Evolutionary conservation across 257 asterid genomes (phyloP).

Genomic region (Scutellaria minor): DNA sequence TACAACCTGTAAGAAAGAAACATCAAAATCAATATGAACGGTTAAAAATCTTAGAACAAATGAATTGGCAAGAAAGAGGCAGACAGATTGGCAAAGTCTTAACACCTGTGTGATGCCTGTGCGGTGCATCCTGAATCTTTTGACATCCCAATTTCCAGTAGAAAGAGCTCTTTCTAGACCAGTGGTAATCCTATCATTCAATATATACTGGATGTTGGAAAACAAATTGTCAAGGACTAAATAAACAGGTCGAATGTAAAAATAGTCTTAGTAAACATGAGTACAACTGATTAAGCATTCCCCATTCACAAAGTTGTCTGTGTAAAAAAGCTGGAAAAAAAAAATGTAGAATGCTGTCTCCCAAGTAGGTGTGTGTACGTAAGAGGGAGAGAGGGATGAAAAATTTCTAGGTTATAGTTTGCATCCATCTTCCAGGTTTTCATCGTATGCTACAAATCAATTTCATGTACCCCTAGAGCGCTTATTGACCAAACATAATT

Average conservation of each 20-base stretch:
- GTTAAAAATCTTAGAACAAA: constrained; percentile 8
- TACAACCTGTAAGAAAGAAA: constrained; percentile 55
- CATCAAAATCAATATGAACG: neutral
- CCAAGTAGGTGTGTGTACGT: too few species aligned
- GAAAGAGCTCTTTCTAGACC: constrained; percentile 89
- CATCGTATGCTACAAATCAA: neutral
- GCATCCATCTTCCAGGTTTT: neutral
- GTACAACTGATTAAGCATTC: neutral
- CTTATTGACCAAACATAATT: constrained; percentile 2
- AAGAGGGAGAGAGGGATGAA: neutral
- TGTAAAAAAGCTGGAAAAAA: neutral
- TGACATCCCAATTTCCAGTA: constrained; percentile 91
- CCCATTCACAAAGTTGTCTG: neutral
- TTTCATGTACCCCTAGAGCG: neutral
- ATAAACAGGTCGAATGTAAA: neutral
- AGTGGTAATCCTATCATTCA: constrained; percentile 51
- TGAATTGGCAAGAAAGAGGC: neutral
- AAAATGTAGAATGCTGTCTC: too few species aligned
- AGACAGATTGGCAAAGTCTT: constrained; percentile 18
- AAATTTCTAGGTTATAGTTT: neutral
- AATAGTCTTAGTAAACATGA: neutral
- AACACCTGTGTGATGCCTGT: constrained; percentile 96
- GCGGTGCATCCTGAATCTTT: constrained; percentile 84
- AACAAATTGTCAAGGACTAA: constrained; percentile 17
- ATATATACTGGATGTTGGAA: constrained; percentile 47